Evolutionary conservation across 169 alveolate genomes (phyloP).

Genomic region (Perkinsus chesapeaki): DNA sequence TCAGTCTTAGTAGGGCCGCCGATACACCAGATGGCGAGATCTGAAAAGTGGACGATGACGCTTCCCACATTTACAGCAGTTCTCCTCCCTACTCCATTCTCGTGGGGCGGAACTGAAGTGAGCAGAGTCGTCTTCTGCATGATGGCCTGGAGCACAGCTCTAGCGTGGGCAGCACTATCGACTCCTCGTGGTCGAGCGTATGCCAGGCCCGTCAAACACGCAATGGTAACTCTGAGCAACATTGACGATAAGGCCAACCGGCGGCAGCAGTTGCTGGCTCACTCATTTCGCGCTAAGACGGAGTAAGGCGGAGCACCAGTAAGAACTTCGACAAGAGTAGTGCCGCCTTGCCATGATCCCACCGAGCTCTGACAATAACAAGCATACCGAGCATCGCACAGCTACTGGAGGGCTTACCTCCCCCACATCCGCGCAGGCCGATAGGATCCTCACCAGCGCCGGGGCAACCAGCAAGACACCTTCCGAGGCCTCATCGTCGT

Average conservation of each 20-base stretch:
- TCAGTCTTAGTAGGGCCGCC: background rate
- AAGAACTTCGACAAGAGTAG: background rate
- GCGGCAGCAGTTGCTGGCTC: background rate
- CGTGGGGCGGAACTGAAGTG: background rate
- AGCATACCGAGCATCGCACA: background rate
- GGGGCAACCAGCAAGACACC: background rate
- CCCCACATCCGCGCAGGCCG: background rate
- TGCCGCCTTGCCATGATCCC: background rate
- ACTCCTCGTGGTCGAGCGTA: background rate
- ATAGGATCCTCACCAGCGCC: background rate
- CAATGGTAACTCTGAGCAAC: background rate
- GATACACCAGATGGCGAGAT: background rate
- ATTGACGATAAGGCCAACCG: background rate
- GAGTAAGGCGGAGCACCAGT: background rate
- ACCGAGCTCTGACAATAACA: background rate
- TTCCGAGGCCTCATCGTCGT: background rate
- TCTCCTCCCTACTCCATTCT: background rate
- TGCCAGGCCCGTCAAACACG: background rate
- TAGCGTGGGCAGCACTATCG: background rate
- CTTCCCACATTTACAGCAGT: background rate
- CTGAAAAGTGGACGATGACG: background rate
- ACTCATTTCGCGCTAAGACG: background rate
- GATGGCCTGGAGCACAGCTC: background rate
- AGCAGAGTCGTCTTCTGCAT: background rate
- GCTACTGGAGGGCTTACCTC: background rate